Percentiles rank a stretch among this genome's conserved stretches.
These are phyloP conservation scores for Epichloe typhina DNA, from an alignment of 2,329 filamentous ascomycete genomes.

Conservation along the genomic window DNA sequence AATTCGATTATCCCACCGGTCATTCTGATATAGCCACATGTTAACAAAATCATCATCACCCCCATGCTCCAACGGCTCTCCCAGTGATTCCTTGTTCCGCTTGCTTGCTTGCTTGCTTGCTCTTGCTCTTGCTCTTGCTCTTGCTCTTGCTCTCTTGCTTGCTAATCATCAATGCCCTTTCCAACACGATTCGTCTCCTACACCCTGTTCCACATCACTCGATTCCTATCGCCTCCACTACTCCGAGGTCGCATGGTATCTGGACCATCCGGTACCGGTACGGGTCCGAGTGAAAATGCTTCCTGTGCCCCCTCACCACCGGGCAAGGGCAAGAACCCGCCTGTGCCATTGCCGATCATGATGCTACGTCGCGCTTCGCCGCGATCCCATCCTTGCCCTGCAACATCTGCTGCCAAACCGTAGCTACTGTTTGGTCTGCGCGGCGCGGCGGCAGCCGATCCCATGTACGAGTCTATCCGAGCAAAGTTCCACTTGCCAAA, in stretches of 20 bases:
- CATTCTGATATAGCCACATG: background rate
- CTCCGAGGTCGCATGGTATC: background rate
- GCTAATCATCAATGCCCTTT: background rate
- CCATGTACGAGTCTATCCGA: conserved; percentile 26
- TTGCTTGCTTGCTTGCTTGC: background rate
- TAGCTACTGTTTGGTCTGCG: conserved; percentile 41
- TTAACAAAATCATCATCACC: background rate
- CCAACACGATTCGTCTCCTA: background rate
- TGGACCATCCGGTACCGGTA: background rate
- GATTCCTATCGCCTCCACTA: conserved; percentile 2
- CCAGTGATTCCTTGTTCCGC: background rate
- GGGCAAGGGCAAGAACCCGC: conserved; percentile 41
- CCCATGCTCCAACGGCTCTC: background rate
- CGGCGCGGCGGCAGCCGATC: conserved; percentile 12
- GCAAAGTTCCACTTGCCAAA: conserved; percentile 46
- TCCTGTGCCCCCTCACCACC: conserved; percentile 9
- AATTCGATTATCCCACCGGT: background rate
- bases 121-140: too few relatives aligned
- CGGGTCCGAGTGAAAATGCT: background rate
- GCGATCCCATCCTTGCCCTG: conserved; percentile 34
- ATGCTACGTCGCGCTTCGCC: conserved; percentile 41
- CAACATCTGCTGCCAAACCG: conserved; percentile 40
- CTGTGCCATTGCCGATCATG: conserved; percentile 36
- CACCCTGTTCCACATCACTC: conserved; percentile 1
- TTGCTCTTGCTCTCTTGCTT: background rate